Evolutionary conservation across 345 rosid species (phyloP).

Genomic region (Kandelia obovata): DNA sequence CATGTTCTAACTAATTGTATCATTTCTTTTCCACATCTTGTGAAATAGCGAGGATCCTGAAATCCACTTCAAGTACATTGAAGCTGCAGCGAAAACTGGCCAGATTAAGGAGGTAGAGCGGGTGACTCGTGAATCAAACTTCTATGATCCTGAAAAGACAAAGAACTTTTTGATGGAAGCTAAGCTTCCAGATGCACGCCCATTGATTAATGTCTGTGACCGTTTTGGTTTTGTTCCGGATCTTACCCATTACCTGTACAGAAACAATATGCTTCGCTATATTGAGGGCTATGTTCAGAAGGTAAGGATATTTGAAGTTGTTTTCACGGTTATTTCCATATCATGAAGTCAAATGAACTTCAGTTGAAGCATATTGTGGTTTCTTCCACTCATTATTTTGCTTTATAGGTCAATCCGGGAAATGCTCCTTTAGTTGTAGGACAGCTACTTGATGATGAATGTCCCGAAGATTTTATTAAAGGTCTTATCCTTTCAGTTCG

Average conservation of each 20-base stretch:
- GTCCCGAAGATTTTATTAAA: conserved; percentile 94
- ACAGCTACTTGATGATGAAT: conserved; percentile 85
- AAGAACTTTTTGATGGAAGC: conserved; percentile 97
- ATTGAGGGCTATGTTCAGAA: conserved; percentile 97
- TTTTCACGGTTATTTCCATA: background rate
- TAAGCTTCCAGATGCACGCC: conserved; percentile 97
- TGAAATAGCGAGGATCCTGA: conserved; percentile 91
- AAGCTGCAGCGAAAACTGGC: conserved; percentile 89
- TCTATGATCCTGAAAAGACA: conserved; percentile 91
- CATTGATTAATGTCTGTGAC: conserved; percentile 89
- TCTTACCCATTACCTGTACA: conserved; percentile 87
- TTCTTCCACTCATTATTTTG: background rate
- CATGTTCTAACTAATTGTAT: background rate
- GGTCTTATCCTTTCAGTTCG: conserved; percentile 90
- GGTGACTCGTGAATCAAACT: conserved; percentile 92
- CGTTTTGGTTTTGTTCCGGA: conserved; percentile 96
- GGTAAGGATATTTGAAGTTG: conserved; percentile 37
- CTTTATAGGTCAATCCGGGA: conserved; percentile 81
- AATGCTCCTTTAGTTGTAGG: conserved; percentile 92
- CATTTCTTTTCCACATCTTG: conserved; percentile 6
- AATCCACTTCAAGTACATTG: conserved; percentile 94
- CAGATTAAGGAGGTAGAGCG: conserved; percentile 98
- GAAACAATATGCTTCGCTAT: conserved; percentile 84
- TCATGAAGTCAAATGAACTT: background rate
- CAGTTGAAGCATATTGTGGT: background rate